Evolutionary conservation across 805 yeast genomes (phyloP).

Genomic region (Zygoascus ofunaensis): DNA sequence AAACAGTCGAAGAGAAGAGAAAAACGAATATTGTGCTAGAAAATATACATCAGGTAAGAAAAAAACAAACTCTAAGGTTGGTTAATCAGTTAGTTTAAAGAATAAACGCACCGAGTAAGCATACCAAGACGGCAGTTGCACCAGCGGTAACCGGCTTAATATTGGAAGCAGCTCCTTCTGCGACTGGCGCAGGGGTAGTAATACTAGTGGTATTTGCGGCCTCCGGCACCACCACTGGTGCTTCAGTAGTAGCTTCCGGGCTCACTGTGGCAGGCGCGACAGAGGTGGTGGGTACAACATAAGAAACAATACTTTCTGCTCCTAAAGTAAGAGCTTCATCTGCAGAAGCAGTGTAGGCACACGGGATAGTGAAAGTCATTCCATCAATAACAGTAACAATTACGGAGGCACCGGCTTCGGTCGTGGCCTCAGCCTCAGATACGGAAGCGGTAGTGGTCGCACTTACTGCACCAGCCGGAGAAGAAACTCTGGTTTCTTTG

Average conservation of each 20-base stretch:
- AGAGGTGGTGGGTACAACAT: too few species aligned
- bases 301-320: neutral
- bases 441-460: neutral
- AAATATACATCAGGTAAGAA: too few species aligned
- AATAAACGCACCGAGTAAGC: neutral
- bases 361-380: constrained; percentile 3
- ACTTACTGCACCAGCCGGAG: constrained; percentile 1
- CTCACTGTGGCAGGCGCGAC: neutral
- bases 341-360: neutral
- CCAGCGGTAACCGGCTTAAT: neutral
- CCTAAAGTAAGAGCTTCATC: neutral
- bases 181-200: neutral
- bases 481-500: neutral
- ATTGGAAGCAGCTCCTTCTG: neutral
- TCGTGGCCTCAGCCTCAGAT: neutral
- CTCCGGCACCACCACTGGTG: neutral
- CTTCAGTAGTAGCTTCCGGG: neutral
- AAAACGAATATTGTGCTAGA: too few species aligned
- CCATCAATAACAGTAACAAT: neutral
- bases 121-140: neutral
- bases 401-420: neutral
- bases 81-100: too few species aligned
- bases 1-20: too few species aligned
- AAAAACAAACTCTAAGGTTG: too few species aligned
- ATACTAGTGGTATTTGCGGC: neutral